phyloP scores from a whole-genome alignment of 129 eudicot species.

The Lactuca saligna region DNA sequence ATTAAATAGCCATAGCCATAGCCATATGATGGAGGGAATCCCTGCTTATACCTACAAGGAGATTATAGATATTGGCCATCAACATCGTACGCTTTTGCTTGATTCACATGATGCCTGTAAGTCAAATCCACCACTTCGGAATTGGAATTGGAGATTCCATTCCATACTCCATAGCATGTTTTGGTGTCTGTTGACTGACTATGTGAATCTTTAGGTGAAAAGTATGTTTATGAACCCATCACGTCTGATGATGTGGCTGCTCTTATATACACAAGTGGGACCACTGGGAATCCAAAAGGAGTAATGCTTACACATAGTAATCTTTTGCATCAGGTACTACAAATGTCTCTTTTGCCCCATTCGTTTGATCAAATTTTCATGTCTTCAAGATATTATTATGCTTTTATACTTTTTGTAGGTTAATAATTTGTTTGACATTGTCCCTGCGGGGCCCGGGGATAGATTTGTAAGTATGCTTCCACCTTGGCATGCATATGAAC shows the following conservation, averaged over 20 bases:
- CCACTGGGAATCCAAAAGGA: slow-evolving; percentile 97
- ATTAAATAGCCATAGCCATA: slow-evolving; percentile 37
- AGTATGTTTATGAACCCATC: slow-evolving; percentile 66
- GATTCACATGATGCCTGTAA: slow-evolving; percentile 81
- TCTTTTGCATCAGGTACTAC: slow-evolving; percentile 85
- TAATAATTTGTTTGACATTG: slow-evolving; percentile 59
- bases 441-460: slow-evolving; percentile 89
- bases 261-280: slow-evolving; percentile 88
- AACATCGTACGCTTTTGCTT: slow-evolving; percentile 56
- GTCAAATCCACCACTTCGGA: slow-evolving; percentile 29
- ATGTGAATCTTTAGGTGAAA: slow-evolving; percentile 47
- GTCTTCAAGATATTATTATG: neutral
- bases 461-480: slow-evolving; percentile 97
- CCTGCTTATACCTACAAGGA: slow-evolving; percentile 70
- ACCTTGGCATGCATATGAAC: slow-evolving; percentile 99
- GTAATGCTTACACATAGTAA: slow-evolving; percentile 92
- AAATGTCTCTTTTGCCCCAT: slow-evolving; percentile 4
- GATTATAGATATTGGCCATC: slow-evolving; percentile 67
- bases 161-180: neutral
- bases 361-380: neutral
- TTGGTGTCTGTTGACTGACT: slow-evolving; percentile 7
- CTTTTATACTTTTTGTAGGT: slow-evolving; percentile 40
- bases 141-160: neutral
- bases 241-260: slow-evolving; percentile 84
- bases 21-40: slow-evolving; percentile 38